Base-by-base conservation (phyloP, 2,329 filamentous ascomycete genomes). In the Aspergillus glaucus region DNA sequence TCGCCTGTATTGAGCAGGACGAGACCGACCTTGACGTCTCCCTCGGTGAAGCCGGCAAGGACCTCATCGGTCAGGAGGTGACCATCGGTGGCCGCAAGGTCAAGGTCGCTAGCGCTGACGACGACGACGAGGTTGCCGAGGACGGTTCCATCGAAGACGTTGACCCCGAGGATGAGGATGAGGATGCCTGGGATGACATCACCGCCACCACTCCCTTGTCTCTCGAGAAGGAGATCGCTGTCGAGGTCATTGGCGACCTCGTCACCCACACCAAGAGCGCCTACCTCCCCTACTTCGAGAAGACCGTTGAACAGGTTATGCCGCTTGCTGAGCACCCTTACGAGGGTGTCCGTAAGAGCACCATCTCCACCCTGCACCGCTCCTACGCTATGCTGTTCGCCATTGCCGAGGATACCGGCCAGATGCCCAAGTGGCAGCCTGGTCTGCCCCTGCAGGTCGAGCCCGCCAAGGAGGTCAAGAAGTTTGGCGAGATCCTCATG, bases 211-310 rank as follows among this genome's bases (percentile, higher is more conserved):
- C 89, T 22, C 89, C 90, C 46, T 82, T 96, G 48, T 89, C 92
- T 21, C 81, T 95, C 61, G 93, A 97, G 78, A 96, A 97, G 74
- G 93, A 98, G 72, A 94, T 97, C 60, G 92, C 93, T 34, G 83
- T 95, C 41, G 93, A 98, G 69, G 91, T 96, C 5, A 80, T 96
- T 32, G 93, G 91, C 55, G 93, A 98, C 64, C 83, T 98, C 53
- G 85, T 97, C 62, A 86, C 87, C 43, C 85, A 94, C 75, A 88
- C 88, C 43, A 90, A 88, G 69, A 80, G 81, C 63, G 81, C 86
- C 57, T 89, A 82, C 67, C 79, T 94, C 57, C 84, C 88, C 4
- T 95, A 92, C 69, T 87, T 96, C 54, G 85, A 95, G 75, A 87
- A 88, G 76, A 89, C 89, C 6, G 82, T 98, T 53, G 86, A 89